These are phyloP conservation scores for Pythium periplocum DNA, from an alignment of 352 stramenopile genomes.

Conservation along the genomic window DNA sequence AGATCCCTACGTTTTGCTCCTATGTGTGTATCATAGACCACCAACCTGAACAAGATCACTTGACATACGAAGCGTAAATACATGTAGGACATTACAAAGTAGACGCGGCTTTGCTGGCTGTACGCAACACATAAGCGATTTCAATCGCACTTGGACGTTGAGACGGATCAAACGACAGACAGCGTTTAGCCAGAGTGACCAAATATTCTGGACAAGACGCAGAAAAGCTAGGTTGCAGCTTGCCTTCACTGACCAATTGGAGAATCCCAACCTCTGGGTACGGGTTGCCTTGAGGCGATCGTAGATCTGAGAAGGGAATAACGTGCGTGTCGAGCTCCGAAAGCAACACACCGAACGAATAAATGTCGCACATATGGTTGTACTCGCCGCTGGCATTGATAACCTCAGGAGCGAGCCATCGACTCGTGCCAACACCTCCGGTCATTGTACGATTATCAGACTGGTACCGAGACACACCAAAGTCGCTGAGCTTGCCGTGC, in stretches of 20 bases:
- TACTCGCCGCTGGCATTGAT: constrained; percentile 8
- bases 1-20: too few species aligned
- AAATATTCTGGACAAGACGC: constrained; percentile 22
- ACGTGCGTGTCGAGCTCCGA: constrained; percentile 64
- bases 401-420: constrained; percentile 28
- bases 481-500: constrained; percentile 11
- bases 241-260: constrained; percentile 54
- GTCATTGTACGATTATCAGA: constrained; percentile 5
- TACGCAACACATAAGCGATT: constrained; percentile 71
- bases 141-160: constrained; percentile 69
- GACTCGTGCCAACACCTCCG: constrained; percentile 9
- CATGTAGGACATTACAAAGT: too few species aligned
- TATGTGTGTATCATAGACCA: too few species aligned
- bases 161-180: constrained; percentile 55
- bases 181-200: constrained; percentile 50
- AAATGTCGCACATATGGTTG: constrained; percentile 17
- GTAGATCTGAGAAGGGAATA: constrained; percentile 45
- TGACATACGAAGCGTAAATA: too few species aligned
- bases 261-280: constrained; percentile 60
- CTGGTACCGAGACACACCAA: constrained; percentile 6
- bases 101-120: constrained; percentile 67
- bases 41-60: too few species aligned
- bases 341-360: constrained; percentile 30
- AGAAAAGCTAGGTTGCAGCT: constrained; percentile 49
- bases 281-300: constrained; percentile 51